Evolutionary conservation across 2,329 filamentous ascomycete genomes (phyloP).

Genomic region (Beauveria bassiana): DNA sequence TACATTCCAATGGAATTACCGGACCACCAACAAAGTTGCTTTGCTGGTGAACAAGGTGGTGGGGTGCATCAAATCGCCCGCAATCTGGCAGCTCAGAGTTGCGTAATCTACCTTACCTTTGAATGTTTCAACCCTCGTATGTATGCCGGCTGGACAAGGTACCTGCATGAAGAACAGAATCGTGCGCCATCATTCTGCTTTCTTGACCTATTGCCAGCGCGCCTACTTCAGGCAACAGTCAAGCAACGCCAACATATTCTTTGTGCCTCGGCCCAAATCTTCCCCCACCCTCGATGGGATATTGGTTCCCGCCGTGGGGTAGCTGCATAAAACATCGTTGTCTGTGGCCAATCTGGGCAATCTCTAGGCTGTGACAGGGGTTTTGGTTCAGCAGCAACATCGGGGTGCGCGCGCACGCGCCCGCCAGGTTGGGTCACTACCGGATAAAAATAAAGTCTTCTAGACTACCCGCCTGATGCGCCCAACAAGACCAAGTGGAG

Average conservation of each 20-base stretch:
- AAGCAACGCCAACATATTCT: background rate
- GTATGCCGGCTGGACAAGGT: background rate
- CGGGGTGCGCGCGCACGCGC: background rate
- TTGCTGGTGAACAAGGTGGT: background rate
- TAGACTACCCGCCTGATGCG: background rate
- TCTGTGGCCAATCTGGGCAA: background rate
- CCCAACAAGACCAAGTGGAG: background rate
- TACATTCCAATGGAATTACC: too few relatives aligned
- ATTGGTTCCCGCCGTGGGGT: background rate
- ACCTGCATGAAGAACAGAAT: background rate
- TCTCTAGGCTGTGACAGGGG: background rate
- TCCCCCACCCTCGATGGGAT: background rate
- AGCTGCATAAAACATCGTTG: background rate
- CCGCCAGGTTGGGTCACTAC: background rate
- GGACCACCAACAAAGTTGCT: too few relatives aligned
- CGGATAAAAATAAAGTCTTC: background rate
- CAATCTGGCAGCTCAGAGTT: background rate
- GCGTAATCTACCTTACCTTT: too few relatives aligned
- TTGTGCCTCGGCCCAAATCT: background rate
- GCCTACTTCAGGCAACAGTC: background rate
- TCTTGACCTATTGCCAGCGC: background rate
- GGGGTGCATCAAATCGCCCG: background rate
- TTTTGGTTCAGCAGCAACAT: background rate
- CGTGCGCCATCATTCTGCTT: background rate
- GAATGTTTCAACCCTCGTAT: too few relatives aligned